Base-by-base conservation (phyloP, 441 rosid species). In the Populus trichocarpa region DNA sequence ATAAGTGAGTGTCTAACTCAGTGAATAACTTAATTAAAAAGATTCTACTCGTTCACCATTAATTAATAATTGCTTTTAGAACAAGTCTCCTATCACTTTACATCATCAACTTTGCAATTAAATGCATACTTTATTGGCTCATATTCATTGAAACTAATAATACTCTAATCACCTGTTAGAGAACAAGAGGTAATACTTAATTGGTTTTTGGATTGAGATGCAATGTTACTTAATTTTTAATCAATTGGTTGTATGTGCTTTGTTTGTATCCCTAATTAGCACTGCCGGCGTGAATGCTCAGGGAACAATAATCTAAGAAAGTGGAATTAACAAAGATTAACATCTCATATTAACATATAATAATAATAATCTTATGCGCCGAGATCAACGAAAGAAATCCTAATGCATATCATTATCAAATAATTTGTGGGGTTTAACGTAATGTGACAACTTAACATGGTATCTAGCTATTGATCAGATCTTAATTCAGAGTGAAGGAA, bases 401-500 rank as follows among this genome's bases (percentile, higher is more conserved):
- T 9, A 59, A 38, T 28, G 50, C 71, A n/a, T 69, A 46, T 67
- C n/a, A 69, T n/a, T 73, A 50, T 69, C 36, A 79, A 75, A 81
- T 50, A 67, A 75, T 14, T 70, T 46, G 65, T 16, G 63, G 78
- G 82, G 75, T 53, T 80, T 70, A 82, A 71, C 73, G 79, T 71
- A 79, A 77, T 36, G 78, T 26, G 83, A 84, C 84, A n/a, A n/a
- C n/a, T n/a, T n/a, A 84, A 38, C 80, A 50, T 69, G 86, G 79
- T 38, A 61, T 73, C 75, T 46, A 46, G 69, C 67, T 35, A 35
- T 35, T 67, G 68, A 30, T 30, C 32, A 72, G 85, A 80, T 81
- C 67, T 77, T 77, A 18, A 75, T 65, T 79, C 75, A 64, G 71
- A 73, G 73, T 18, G 6, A 80, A 80, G 87, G 91, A 87, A 88